Percentiles rank a stretch among this genome's conserved stretches.
These are phyloP conservation scores for Backusella luteola DNA, from an alignment of 192 early-diverging fungal species.

Conservation along the genomic window DNA sequence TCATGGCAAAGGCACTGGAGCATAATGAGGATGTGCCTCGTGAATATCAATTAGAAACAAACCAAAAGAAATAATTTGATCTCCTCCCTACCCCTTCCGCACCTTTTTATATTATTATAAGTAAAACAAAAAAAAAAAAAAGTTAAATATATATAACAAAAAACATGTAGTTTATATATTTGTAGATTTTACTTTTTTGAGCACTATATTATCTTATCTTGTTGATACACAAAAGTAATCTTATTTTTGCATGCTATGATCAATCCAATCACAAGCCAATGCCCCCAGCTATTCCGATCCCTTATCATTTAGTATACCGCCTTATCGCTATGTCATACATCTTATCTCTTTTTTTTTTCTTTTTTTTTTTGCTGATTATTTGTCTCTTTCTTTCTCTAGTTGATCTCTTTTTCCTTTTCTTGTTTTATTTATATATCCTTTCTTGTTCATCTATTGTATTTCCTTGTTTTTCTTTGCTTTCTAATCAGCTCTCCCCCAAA, in stretches of 20 bases:
- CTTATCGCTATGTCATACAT: constrained; percentile 2
- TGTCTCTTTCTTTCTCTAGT: not conserved
- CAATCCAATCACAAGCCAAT: constrained; percentile 3
- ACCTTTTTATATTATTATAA: not conserved
- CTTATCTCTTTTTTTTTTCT: not conserved
- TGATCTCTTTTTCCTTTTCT: not conserved
- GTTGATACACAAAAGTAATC: not conserved
- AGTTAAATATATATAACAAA: not conserved
- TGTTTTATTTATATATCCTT: not conserved
- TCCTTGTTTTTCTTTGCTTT: not conserved
- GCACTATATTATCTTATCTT: not conserved
- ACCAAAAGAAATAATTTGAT: constrained; percentile 12
- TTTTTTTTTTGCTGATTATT: not conserved
- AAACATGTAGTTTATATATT: not conserved
- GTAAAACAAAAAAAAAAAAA: not conserved
- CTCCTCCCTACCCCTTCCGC: not conserved
- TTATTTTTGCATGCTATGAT: not conserved
- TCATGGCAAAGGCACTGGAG: constrained; percentile 68
- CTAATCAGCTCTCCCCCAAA: not conserved
- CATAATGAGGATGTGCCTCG: constrained; percentile 46
- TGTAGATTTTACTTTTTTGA: not conserved
- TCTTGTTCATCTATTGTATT: not conserved
- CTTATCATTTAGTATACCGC: constrained; percentile 10
- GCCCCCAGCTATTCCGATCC: not conserved
- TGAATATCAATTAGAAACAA: constrained; percentile 18